Conservation (phyloP, 768 basidiomycete genomes). For the Daedaleopsis sinensis region DNA sequence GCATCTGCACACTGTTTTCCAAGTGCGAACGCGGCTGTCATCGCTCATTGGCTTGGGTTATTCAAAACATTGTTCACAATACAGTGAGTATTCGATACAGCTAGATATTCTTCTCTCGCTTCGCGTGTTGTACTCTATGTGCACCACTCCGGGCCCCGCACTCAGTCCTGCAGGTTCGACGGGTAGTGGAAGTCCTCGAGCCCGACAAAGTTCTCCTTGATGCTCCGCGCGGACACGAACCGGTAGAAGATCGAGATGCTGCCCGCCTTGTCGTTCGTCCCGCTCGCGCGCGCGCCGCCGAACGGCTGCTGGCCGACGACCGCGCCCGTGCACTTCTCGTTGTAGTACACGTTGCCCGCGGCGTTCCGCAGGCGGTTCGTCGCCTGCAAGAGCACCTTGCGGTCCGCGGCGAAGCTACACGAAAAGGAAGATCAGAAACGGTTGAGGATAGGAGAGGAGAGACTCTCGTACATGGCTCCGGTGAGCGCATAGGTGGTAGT, state of each 20-base stretch:
- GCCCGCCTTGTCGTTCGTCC: slow-evolving; percentile 98
- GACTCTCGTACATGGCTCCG: slow-evolving; percentile 78
- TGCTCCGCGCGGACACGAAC: slow-evolving; percentile 86
- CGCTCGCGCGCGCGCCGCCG: slow-evolving; percentile 89
- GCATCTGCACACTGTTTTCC: no score
- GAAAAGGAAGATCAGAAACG: slow-evolving; percentile 12
- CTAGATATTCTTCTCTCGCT: not conserved
- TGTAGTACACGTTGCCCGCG: slow-evolving; percentile 97
- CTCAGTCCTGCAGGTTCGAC: slow-evolving; percentile 59
- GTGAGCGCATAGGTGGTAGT: slow-evolving; percentile 91
- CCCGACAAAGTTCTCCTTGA: slow-evolving; percentile 96
- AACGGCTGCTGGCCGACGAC: slow-evolving; percentile 98
- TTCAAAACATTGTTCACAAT: not conserved
- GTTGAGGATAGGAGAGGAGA: not conserved
- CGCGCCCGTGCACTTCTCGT: slow-evolving; percentile 98
- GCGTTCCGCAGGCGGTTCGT: slow-evolving; percentile 86
- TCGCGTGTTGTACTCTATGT: not conserved
- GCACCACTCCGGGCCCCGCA: no score
- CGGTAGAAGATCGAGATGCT: slow-evolving; percentile 78
- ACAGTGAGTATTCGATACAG: slow-evolving; percentile 1
- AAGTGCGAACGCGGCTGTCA: no score
- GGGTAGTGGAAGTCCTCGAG: slow-evolving; percentile 84
- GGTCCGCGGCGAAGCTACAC: slow-evolving; percentile 78
- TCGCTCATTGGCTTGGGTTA: no score
- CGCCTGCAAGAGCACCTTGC: slow-evolving; percentile 77